Base-by-base conservation (phyloP, 495 filamentous ascomycete species). In the Xylaria scruposa region DNA sequence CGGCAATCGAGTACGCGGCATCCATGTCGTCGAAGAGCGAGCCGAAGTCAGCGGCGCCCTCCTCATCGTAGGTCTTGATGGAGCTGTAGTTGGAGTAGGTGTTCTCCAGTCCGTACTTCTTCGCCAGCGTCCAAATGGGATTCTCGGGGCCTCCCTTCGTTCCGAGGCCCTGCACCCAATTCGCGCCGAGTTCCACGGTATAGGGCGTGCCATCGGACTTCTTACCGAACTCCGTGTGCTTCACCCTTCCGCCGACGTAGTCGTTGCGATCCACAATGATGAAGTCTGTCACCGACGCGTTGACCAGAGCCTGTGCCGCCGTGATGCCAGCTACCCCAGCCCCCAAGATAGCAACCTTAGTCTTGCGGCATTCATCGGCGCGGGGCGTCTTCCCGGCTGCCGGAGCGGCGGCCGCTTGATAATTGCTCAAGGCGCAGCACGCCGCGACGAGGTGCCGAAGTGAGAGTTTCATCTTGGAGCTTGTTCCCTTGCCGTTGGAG, bases 131-230 rank as follows among this genome's bases (percentile, higher is more conserved):
- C 90, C 91, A 93, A 65, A 93, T 88, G 0, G 92, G 92, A 68
- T 94, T 94, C 70, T 91, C 85, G 6, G 87, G 86, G 2, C 88
- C 89, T 42, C 81, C 83, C 31, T 78, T 72, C 5, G 82, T 85
- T 1, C 87, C 90, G 7, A 92, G 80, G 0, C 92, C 91, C 83
- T 94, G 91, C 1, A 94, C 88, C 91, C 91, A 93, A 71, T 92
- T 93, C 10, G 90, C 90, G 12, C 91, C 91, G 19, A 90, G 80
- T 76, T 93, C 91, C n/a, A 93, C 81, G 1, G 79, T 83, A 78
- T 90, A 91, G 4, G 88, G 86, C 0, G 86, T 83, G 0, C 88
- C 87, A 60, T 82, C 78, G 5, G 79, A 70, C 33, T 83, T 78
- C 21, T 79, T 76, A 8, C 92, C 91, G 76, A 94, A 93, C 0